Percentiles rank a stretch among this genome's conserved stretches.
Evolutionary conservation across 2,329 filamentous ascomycete species (phyloP).

Genomic region (Microdochium trichocladiopsis): DNA sequence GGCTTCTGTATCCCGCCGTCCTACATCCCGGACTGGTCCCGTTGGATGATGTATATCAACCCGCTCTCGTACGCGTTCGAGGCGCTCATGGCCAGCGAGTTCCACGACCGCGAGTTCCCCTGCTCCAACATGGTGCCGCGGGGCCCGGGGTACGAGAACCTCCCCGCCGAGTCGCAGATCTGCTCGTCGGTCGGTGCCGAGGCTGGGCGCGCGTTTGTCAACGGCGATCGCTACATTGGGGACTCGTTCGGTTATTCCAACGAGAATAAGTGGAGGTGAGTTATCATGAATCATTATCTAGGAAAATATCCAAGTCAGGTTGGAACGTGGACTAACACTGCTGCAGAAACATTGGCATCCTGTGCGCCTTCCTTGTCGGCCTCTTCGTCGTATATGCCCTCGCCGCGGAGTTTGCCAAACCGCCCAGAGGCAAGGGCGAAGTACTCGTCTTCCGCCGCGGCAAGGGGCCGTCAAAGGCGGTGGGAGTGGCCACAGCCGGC

Average conservation of each 20-base stretch:
- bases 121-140: constrained; percentile 45
- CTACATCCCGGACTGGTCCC: constrained; percentile 39
- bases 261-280: constrained; percentile 35
- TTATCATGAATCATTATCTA: background rate
- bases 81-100: constrained; percentile 63
- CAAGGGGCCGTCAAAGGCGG: constrained; percentile 31
- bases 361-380: constrained; percentile 42
- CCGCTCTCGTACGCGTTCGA: constrained; percentile 67
- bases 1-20: constrained; percentile 61
- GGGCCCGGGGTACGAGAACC: constrained; percentile 25
- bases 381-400: constrained; percentile 59
- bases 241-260: constrained; percentile 33
- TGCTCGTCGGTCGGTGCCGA: constrained; percentile 2
- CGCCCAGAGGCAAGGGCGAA: constrained; percentile 57
- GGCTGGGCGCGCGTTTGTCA: constrained; percentile 31
- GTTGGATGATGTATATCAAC: constrained; percentile 58
- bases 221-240: constrained; percentile 35
- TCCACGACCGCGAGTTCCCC: constrained; percentile 46
- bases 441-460: constrained; percentile 60
- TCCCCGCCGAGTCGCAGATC: constrained; percentile 13
- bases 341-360: constrained; percentile 38
- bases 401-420: constrained; percentile 60
- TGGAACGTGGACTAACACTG: no score
- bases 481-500: constrained; percentile 19
- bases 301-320: no score